Conservation (phyloP, 352 stramenopile species). For the Globisporangium mamillatum region DNA sequence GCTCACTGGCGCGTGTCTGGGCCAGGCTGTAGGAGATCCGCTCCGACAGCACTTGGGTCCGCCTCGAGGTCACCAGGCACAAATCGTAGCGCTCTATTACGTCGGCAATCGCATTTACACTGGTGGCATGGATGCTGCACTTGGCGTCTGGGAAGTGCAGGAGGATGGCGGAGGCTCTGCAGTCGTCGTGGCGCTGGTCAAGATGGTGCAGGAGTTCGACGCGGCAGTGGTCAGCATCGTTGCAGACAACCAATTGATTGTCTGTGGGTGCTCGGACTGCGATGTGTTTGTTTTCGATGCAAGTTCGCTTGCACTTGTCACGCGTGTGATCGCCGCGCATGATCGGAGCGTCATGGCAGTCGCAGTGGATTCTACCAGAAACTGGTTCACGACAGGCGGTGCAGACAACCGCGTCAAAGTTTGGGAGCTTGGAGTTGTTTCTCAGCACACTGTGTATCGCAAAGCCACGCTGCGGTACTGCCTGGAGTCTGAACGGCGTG, state of each 20-base stretch:
- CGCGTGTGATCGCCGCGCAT: slow-evolving; percentile 53
- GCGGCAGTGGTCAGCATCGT: slow-evolving; percentile 65
- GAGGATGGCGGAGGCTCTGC: slow-evolving; percentile 49
- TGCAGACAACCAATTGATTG: slow-evolving; percentile 51
- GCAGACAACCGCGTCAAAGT: slow-evolving; percentile 67
- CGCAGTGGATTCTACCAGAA: slow-evolving; percentile 41
- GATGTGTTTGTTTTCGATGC: slow-evolving; percentile 71
- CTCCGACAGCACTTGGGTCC: slow-evolving; percentile 62
- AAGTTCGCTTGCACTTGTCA: slow-evolving; percentile 35
- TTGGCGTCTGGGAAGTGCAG: slow-evolving; percentile 67
- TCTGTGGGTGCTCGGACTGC: slow-evolving; percentile 62
- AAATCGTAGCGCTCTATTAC: slow-evolving; percentile 67
- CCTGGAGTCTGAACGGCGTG: slow-evolving; percentile 35
- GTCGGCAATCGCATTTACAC: slow-evolving; percentile 64
- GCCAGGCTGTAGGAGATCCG: slow-evolving; percentile 59
- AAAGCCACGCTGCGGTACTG: slow-evolving; percentile 32
- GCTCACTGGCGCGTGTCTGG: slow-evolving; percentile 59
- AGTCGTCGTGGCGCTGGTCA: slow-evolving; percentile 41
- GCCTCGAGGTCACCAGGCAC: slow-evolving; percentile 57
- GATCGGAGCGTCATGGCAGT: slow-evolving; percentile 47
- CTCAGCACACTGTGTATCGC: slow-evolving; percentile 25
- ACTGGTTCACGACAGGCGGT: slow-evolving; percentile 43
- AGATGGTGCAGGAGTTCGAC: slow-evolving; percentile 68
- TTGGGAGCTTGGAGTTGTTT: slow-evolving; percentile 41
- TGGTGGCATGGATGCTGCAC: slow-evolving; percentile 53